phyloP scores from a whole-genome alignment of 73 alveolate genomes.

The Tetrahymena elliotti region DNA sequence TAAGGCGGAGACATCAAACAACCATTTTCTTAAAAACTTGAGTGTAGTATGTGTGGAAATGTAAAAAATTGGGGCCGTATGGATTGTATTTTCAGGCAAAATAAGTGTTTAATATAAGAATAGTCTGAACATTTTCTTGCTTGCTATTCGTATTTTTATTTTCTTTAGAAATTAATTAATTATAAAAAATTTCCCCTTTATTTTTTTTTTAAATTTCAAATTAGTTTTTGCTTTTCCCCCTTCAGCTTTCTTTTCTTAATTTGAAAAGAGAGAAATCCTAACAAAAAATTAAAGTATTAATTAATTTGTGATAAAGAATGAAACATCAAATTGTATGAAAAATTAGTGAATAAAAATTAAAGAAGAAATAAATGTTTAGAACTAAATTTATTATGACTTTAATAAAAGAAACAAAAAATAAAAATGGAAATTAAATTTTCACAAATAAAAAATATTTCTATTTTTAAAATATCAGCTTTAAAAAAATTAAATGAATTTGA shows the following conservation, averaged over 20 bases:
- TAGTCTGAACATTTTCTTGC: not conserved
- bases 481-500: too few species aligned
- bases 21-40: not conserved
- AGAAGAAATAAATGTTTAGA: too few species aligned
- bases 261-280: too few species aligned
- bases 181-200: not conserved
- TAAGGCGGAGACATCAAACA: constrained; percentile 2
- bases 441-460: too few species aligned
- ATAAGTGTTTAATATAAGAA: not conserved
- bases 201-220: not conserved
- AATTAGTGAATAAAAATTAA: too few species aligned
- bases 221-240: not conserved
- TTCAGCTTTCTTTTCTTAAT: not conserved
- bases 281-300: too few species aligned
- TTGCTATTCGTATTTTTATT: not conserved
- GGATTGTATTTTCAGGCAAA: not conserved
- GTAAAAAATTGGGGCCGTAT: not conserved
- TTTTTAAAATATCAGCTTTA: too few species aligned
- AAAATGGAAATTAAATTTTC: too few species aligned
- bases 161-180: not conserved
- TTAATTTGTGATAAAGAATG: too few species aligned
- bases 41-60: not conserved
- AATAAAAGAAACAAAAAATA: too few species aligned
- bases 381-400: too few species aligned
- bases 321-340: too few species aligned